Percentiles rank a stretch among this genome's conserved stretches.
These are phyloP conservation scores for Berberis thunbergii DNA, from an alignment of 164 flowering plant genomes.

Conservation along the genomic window DNA sequence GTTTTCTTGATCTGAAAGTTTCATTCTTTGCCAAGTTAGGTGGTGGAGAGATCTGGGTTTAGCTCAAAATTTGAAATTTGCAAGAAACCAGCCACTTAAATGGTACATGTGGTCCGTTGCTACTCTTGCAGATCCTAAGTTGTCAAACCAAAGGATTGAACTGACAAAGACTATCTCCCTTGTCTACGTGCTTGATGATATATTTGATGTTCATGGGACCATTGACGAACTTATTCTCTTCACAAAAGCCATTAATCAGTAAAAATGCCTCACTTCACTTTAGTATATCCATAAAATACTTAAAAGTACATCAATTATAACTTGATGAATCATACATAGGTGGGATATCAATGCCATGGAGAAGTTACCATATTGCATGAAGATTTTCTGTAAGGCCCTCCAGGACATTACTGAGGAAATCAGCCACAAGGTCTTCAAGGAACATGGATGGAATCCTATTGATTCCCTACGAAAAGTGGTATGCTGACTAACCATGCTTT, in stretches of 20 bases:
- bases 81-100: constrained; percentile 21
- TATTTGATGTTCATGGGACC: constrained; percentile 48
- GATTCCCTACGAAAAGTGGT: constrained; percentile 28
- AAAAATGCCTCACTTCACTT: not conserved
- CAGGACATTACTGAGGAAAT: constrained; percentile 21
- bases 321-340: constrained; percentile 11
- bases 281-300: no score
- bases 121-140: not conserved
- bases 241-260: constrained; percentile 46
- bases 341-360: constrained; percentile 25
- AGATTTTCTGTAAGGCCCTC: not conserved
- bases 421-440: constrained; percentile 12
- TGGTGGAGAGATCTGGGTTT: constrained; percentile 58
- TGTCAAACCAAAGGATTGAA: constrained; percentile 9
- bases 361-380: not conserved
- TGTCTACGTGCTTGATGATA: constrained; percentile 13
- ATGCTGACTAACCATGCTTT: not conserved
- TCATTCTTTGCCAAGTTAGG: constrained; percentile 12
- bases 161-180: constrained; percentile 30
- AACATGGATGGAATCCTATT: constrained; percentile 36
- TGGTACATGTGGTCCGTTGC: constrained; percentile 33
- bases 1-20: not conserved
- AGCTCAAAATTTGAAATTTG: constrained; percentile 30
- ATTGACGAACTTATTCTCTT: constrained; percentile 42
- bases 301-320: not conserved